A percentile compares a stretch with the other conserved stretches of the same genome.
phyloP scores from a whole-genome alignment of 495 filamentous ascomycete genomes.

The Pyrenula massariospora region DNA sequence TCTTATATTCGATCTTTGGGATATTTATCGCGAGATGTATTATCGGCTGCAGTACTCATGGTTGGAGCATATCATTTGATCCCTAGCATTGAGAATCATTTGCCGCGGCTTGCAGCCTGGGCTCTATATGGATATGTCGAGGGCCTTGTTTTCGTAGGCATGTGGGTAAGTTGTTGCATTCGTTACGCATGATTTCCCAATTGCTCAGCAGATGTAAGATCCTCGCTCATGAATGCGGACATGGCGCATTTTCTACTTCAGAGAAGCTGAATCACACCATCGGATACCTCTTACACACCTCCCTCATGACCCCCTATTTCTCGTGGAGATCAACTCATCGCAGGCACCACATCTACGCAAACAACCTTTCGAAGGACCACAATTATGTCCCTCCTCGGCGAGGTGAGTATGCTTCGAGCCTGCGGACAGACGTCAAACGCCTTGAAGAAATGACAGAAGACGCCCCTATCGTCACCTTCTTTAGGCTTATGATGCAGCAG shows the following conservation, averaged over 20 bases:
- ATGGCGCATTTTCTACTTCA: slow-evolving; percentile 49
- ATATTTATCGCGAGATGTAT: too few species aligned
- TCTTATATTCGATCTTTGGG: too few species aligned
- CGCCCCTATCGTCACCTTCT: slow-evolving; percentile 26
- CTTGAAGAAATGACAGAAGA: slow-evolving; percentile 28
- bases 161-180: too few species aligned
- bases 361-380: slow-evolving; percentile 35
- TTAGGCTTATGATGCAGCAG: slow-evolving; percentile 28
- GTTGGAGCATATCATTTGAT: too few species aligned
- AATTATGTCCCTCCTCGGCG: slow-evolving; percentile 30
- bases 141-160: too few species aligned
- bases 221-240: slow-evolving; percentile 76
- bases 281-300: slow-evolving; percentile 46
- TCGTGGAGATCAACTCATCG: slow-evolving; percentile 54
- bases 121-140: too few species aligned
- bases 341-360: slow-evolving; percentile 45
- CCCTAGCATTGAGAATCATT: too few species aligned
- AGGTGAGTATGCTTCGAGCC: slow-evolving; percentile 17
- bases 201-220: too few species aligned
- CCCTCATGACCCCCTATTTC: slow-evolving; percentile 49
- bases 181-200: too few species aligned
- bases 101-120: too few species aligned
- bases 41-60: too few species aligned
- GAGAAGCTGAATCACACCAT: slow-evolving; percentile 45
- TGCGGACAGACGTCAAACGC: slow-evolving; percentile 13